Conservation (phyloP, 805 yeast species). For the Metschnikowia corniflorae region DNA sequence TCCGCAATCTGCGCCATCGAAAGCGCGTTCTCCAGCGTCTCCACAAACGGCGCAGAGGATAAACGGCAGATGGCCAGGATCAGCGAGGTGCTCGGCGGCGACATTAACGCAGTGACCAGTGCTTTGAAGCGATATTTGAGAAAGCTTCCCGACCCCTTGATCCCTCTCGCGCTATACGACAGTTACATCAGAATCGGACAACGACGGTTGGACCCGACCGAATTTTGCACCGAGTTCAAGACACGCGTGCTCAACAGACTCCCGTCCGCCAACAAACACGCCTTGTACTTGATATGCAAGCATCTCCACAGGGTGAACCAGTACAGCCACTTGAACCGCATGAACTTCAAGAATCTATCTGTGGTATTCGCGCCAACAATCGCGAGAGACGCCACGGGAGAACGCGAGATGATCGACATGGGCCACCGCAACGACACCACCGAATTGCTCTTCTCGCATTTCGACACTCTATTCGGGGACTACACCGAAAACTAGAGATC, state of each 20-base stretch:
- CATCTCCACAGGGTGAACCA: conserved; percentile 65
- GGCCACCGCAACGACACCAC: conserved; percentile 73
- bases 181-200: conserved; percentile 51
- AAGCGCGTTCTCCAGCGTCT: conserved; percentile 34
- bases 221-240: conserved; percentile 40
- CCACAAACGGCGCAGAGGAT: conserved; percentile 26
- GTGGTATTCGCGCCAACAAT: conserved; percentile 95
- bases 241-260: conserved; percentile 44
- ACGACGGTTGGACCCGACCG: conserved; percentile 14
- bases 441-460: conserved; percentile 61
- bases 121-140: conserved; percentile 85
- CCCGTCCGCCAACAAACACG: conserved; percentile 65
- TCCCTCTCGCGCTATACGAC: conserved; percentile 67
- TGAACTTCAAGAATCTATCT: conserved; percentile 79
- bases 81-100: conserved; percentile 48
- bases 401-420: conserved; percentile 82
- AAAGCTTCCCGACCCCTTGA: conserved; percentile 78
- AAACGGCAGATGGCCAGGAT: conserved; percentile 31
- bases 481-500: conserved; percentile 8
- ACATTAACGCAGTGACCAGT: conserved; percentile 82
- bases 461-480: conserved; percentile 33
- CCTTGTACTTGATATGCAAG: conserved; percentile 51
- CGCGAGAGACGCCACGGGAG: conserved; percentile 73
- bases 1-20: conserved; percentile 56
- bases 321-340: conserved; percentile 58